A percentile compares a stretch with the other conserved stretches of the same genome.
Conservation (phyloP, 805 yeast genomes). For the Candida anglica region DNA sequence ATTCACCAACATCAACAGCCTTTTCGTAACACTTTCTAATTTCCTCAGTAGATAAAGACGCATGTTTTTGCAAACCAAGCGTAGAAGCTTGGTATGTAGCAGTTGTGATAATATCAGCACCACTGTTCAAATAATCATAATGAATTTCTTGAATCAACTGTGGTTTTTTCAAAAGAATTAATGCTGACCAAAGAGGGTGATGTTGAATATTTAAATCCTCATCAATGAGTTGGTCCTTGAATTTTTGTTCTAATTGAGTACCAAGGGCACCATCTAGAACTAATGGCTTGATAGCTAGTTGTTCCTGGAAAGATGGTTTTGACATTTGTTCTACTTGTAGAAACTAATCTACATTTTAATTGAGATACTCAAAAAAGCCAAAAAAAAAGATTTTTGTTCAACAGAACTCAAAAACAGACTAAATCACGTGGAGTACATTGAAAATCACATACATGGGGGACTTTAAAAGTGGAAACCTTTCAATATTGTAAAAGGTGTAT, state of each 20-base stretch:
- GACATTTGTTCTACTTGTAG: too few relatives aligned
- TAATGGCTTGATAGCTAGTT: conserved; percentile 5
- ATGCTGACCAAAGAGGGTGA: conserved; percentile 60
- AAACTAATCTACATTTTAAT: too few relatives aligned
- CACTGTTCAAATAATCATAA: conserved; percentile 45
- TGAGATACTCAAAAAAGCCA: too few relatives aligned
- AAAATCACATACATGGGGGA: too few relatives aligned
- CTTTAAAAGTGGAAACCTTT: too few relatives aligned
- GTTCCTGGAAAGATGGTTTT: too few relatives aligned
- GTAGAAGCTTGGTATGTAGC: conserved; percentile 60
- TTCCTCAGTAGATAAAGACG: conserved; percentile 12
- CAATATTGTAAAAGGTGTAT: too few relatives aligned
- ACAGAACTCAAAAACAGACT: too few relatives aligned
- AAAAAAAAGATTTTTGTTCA: too few relatives aligned
- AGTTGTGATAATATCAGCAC: conserved; percentile 53
- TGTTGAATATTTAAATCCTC: conserved; percentile 18
- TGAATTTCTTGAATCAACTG: conserved; percentile 45
- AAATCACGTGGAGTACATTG: too few relatives aligned
- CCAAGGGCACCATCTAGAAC: conserved; percentile 63
- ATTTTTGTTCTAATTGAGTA: conserved; percentile 53
- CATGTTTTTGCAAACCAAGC: conserved; percentile 27
- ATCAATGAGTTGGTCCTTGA: conserved; percentile 13
- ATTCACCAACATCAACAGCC: conserved; percentile 19
- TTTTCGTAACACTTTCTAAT: conserved; percentile 16
- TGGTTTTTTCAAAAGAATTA: conserved; percentile 44